Evolutionary conservation across 164 flowering plant species (phyloP), one percentile per base, ranked within the genome.

Genomic region (Magnolia officinalis): DNA sequence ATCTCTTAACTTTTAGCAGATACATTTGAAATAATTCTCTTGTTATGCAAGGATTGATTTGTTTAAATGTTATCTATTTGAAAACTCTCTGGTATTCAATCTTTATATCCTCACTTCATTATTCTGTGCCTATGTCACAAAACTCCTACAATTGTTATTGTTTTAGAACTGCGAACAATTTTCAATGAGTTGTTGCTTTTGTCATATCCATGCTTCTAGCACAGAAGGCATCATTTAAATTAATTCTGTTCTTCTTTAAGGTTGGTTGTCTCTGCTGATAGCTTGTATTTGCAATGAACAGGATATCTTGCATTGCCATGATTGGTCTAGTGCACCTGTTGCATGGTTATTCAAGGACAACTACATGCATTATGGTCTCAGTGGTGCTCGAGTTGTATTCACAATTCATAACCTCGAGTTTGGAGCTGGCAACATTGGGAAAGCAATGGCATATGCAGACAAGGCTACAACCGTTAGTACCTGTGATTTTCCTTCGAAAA

Each of bases 291-390:
- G 51, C 58, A 21, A 18, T 76, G 68, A n/a, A 66, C 91, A 96
- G 99, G 99, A 96, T 86, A 89, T 96, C 61, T 85, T 96, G 78
- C 99, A 94, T 79, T 96, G 98, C 81, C 99, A 96, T 83, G 99
- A 96, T 83, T 96, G 99, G 99, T 90, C 97, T 29, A 93, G 96
- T 87, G 99, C 99, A 79, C 98, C 98, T 26, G 97, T 92, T 83
- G 82, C 98, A 23, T 94, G 98, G 99, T 80, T 96, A 78, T 94
- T 86, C 78, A 94, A 93, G 85, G 98, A 96, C 50, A 87, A 90
- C 63, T 96, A 96, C 75, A 78, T 50, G 88, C 98, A 94, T 50
- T 90, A 92, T 83, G 95, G 97, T 73, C 95, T 96, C 65, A 88
- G 88, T 72, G 94, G 93, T 76, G 86, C 98, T 72, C 91, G 94